These are phyloP conservation scores for Prinsepia uniflora DNA, from an alignment of 306 rosid species.

Conservation along the genomic window DNA sequence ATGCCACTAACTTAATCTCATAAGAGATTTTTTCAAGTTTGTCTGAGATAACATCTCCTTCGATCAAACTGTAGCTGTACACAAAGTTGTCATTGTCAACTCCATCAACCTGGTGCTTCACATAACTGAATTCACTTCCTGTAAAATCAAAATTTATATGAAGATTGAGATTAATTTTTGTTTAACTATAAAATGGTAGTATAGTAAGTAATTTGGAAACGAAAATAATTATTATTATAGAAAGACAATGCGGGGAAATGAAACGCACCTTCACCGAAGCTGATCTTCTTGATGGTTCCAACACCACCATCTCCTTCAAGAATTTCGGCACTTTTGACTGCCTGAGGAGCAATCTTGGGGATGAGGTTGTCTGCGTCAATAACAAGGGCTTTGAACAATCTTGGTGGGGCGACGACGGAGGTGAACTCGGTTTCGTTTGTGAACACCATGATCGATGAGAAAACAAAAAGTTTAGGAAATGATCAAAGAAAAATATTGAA, in stretches of 20 bases:
- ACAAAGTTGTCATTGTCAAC: slow-evolving; percentile 31
- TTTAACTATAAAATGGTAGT: too few species aligned
- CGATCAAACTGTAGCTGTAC: slow-evolving; percentile 23
- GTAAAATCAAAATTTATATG: slow-evolving; percentile 12
- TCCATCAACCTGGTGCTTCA: slow-evolving; percentile 35
- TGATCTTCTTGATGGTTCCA: slow-evolving; percentile 50
- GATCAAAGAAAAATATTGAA: too few species aligned
- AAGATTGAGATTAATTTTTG: too few species aligned
- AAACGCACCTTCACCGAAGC: not conserved
- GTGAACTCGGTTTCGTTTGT: slow-evolving; percentile 18
- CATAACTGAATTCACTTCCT: not conserved
- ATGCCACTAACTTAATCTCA: slow-evolving; percentile 33
- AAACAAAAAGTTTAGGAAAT: too few species aligned
- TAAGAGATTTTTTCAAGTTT: slow-evolving; percentile 36
- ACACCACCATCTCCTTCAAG: slow-evolving; percentile 45
- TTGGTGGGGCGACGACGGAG: slow-evolving; percentile 28
- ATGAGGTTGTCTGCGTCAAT: slow-evolving; percentile 29
- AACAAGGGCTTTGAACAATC: too few species aligned
- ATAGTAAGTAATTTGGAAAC: too few species aligned
- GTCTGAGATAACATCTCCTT: slow-evolving; percentile 29
- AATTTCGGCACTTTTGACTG: slow-evolving; percentile 25
- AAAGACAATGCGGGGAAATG: not conserved
- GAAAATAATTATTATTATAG: not conserved
- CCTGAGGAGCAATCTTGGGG: slow-evolving; percentile 33
- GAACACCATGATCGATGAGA: slow-evolving; percentile 1